phyloP scores from a whole-genome alignment of 1,284 basidiomycete species.

The Irpex sp. region DNA sequence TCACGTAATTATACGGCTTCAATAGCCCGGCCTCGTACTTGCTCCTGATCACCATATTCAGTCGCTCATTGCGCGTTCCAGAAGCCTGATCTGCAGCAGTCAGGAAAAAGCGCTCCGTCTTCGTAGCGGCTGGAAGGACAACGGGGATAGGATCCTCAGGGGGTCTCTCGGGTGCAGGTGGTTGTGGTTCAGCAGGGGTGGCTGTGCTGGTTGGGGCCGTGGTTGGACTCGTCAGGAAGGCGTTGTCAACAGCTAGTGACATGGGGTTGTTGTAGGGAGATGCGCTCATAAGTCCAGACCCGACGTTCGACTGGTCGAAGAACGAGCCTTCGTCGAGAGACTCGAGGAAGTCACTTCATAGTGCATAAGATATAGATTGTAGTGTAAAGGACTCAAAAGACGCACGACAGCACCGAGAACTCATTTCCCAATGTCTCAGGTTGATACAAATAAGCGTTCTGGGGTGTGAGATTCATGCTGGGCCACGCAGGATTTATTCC shows the following conservation, averaged over 20 bases:
- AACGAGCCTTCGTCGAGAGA: slow-evolving; percentile 71
- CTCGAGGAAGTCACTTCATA: slow-evolving; percentile 74
- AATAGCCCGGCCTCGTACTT: slow-evolving; percentile 96
- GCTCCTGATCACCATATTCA: slow-evolving; percentile 90
- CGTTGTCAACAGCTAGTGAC: slow-evolving; percentile 25
- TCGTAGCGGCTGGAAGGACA: slow-evolving; percentile 66
- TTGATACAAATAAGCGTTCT: slow-evolving; percentile 57
- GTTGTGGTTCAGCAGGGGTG: slow-evolving; percentile 9
- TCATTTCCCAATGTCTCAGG: slow-evolving; percentile 75
- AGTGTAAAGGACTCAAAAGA: slow-evolving; percentile 14
- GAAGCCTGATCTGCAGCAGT: slow-evolving; percentile 95
- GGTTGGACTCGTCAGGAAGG: slow-evolving; percentile 19
- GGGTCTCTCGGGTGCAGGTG: slow-evolving; percentile 21
- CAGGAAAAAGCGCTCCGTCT: slow-evolving; percentile 86
- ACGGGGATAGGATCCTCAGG: slow-evolving; percentile 28
- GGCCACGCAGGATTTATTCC: slow-evolving; percentile 49
- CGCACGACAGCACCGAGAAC: slow-evolving; percentile 77
- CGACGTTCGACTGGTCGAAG: slow-evolving; percentile 53
- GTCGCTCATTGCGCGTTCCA: slow-evolving; percentile 86
- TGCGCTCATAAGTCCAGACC: slow-evolving; percentile 47
- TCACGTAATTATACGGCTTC: slow-evolving; percentile 96
- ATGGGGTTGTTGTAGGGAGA: slow-evolving; percentile 33
- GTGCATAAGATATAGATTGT: neutral
- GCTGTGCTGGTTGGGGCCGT: neutral
- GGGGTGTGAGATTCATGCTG: slow-evolving; percentile 36